Conservation (phyloP, 495 filamentous ascomycete species). For the Letharia lupina region DNA sequence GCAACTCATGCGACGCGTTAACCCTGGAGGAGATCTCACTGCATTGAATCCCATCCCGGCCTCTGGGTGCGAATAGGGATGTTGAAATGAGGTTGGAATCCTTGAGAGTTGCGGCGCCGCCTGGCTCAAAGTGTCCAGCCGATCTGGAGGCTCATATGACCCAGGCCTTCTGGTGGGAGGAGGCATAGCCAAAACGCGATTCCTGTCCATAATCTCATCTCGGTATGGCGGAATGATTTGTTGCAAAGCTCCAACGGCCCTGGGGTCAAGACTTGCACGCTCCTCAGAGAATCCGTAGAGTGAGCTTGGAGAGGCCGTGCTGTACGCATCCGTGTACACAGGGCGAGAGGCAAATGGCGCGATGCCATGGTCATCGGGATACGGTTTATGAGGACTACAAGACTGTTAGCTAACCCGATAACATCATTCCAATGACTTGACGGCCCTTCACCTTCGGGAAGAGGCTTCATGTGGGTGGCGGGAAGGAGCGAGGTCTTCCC, state of each 20-base stretch:
- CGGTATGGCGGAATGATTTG: conserved; percentile 7
- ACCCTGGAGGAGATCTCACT: not conserved
- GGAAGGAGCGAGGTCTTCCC: conserved; percentile 2
- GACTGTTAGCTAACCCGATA: conserved; percentile 2
- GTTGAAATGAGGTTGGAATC: conserved; percentile 9
- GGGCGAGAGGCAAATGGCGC: conserved; percentile 12
- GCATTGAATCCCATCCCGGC: not conserved
- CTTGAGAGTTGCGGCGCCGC: conserved; percentile 1
- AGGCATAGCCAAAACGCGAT: not conserved
- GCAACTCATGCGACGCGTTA: conserved; percentile 10
- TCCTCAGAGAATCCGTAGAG: conserved; percentile 10
- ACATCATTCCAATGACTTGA: not conserved
- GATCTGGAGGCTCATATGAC: conserved; percentile 9
- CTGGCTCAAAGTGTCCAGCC: conserved; percentile 1
- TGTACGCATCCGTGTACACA: conserved; percentile 5
- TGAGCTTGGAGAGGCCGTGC: conserved; percentile 6
- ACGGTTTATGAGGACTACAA: conserved; percentile 5
- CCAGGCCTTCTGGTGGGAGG: not conserved
- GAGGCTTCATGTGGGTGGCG: conserved; percentile 10
- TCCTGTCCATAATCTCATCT: conserved; percentile 2
- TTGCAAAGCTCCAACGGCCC: conserved; percentile 5
- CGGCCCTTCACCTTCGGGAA: conserved; percentile 11
- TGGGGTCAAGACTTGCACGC: conserved; percentile 10
- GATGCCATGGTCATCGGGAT: conserved; percentile 13
- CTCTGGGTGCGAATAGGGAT: conserved; percentile 7